These are phyloP conservation scores for Teunomyces panamensis DNA, from an alignment of 805 yeast genomes.

Conservation along the genomic window DNA sequence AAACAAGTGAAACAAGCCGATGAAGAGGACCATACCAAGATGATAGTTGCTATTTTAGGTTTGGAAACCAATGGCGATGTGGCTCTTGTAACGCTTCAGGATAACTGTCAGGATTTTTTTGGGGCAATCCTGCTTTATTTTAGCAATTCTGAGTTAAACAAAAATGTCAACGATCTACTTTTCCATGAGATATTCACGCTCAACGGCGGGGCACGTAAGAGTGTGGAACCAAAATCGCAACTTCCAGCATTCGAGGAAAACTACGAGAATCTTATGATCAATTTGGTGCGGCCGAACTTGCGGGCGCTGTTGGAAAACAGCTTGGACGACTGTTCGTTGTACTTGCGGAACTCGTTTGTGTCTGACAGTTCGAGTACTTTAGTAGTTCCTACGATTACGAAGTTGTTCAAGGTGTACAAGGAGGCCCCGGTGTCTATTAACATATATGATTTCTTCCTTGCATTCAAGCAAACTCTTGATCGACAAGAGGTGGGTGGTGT, in stretches of 20 bases:
- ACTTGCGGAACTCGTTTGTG: constrained; percentile 11
- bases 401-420: constrained; percentile 65
- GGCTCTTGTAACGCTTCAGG: background rate
- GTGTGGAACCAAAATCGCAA: background rate
- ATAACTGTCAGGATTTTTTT: background rate
- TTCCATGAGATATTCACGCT: constrained; percentile 33
- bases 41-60: background rate
- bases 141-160: constrained; percentile 14
- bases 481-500: constrained; percentile 16
- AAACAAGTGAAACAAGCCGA: background rate
- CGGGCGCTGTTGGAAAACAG: constrained; percentile 30
- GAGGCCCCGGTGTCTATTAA: constrained; percentile 74
- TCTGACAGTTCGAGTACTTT: background rate
- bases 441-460: constrained; percentile 61
- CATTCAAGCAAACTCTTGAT: constrained; percentile 52
- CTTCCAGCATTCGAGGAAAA: constrained; percentile 31
- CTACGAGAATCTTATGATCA: constrained; percentile 36
- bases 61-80: background rate
- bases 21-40: background rate
- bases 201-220: constrained; percentile 18
- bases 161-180: constrained; percentile 22
- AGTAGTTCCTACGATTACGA: constrained; percentile 48
- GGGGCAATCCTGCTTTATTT: constrained; percentile 8
- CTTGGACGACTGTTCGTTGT: constrained; percentile 28
- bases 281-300: constrained; percentile 34